These are phyloP conservation scores for Mycena galopus DNA, from an alignment of 768 basidiomycete species.

Conservation along the genomic window DNA sequence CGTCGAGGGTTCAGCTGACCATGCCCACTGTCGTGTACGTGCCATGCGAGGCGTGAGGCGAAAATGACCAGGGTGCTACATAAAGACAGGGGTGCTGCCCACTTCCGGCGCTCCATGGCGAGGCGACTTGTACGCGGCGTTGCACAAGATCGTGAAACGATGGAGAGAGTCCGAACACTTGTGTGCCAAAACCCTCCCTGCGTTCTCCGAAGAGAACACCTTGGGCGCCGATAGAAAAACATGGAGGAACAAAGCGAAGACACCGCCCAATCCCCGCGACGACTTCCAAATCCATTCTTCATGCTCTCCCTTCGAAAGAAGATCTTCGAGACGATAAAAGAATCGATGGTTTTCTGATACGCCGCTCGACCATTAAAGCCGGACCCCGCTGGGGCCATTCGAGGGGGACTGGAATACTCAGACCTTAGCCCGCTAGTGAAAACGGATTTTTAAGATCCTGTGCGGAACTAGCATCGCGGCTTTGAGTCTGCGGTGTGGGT, in stretches of 20 bases:
- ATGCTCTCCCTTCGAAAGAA: slow-evolving; percentile 51
- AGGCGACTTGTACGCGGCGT: neutral
- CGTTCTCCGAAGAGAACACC: slow-evolving; percentile 34
- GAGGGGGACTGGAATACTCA: slow-evolving; percentile 77
- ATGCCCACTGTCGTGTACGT: slow-evolving; percentile 33
- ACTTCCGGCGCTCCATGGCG: slow-evolving; percentile 11
- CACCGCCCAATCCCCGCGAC: slow-evolving; percentile 68
- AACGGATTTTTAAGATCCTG: slow-evolving; percentile 53
- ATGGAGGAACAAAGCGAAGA: slow-evolving; percentile 25
- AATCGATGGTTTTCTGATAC: slow-evolving; percentile 74
- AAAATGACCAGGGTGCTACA: slow-evolving; percentile 11
- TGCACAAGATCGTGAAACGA: slow-evolving; percentile 29
- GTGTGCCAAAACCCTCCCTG: slow-evolving; percentile 30
- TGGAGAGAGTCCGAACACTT: slow-evolving; percentile 22
- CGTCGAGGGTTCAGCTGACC: slow-evolving; percentile 26
- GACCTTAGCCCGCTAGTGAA: slow-evolving; percentile 88
- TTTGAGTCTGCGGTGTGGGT: slow-evolving; percentile 51
- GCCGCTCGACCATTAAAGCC: slow-evolving; percentile 69
- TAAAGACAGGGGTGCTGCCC: slow-evolving; percentile 26
- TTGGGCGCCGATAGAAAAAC: slow-evolving; percentile 37
- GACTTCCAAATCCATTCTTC: slow-evolving; percentile 63
- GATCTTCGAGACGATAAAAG: slow-evolving; percentile 58
- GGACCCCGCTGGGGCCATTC: slow-evolving; percentile 75
- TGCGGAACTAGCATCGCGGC: slow-evolving; percentile 78
- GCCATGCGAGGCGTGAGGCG: slow-evolving; percentile 29